Evolutionary conservation across 75 land plant genomes (phyloP), one percentile per base, ranked within the genome.

Genomic region (Chamaecyparis obtusa): DNA sequence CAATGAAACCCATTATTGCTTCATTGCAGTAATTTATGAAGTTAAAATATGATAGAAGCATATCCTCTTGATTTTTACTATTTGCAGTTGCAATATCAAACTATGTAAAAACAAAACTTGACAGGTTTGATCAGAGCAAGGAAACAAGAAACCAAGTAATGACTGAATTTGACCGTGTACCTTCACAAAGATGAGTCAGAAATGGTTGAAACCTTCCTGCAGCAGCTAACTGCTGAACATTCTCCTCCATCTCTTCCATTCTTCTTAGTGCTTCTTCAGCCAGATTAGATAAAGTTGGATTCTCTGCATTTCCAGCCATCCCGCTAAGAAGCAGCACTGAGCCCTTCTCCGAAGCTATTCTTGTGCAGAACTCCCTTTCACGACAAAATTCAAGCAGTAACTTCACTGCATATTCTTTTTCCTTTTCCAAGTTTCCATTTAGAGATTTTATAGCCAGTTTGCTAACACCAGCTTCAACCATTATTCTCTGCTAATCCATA

Each of bases 181-280:
- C 94, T 91, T 90, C 89, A 88, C 91, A 92, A 27, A 94, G 90
- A 36, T 91, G 94, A 64, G 32, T 77, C 64, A 94, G 89, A 16
- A 94, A 88, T 1, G 95, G 94, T 69, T 90, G 89, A 85, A 92
- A 87, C 86, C 94, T 89, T 71, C 95, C 95, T 21, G 92, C 93
- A 79, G 86, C 89, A 44, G 95, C 94, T 69, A 94, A 86, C 37
- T 82, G 92, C 82, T 88, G 83, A 75, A 91, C 86, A 72, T 89
- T 94, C 2, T 86, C 91, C 57, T 93, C 94, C 64, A 90, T 84
- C 15, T 84, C 89, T 74, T 94, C 95, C 85, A 91, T 39, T 60
- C 89, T 87, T 60, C 86, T 88, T 54, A 94, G 74, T 10, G 90
- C 87, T 82, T 91, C 64, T 71, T 93, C 95, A 39, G 95, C 95